Evolutionary conservation across 2,329 filamentous ascomycete species (phyloP), one percentile per base, ranked within the genome.

Genomic region (Apiospora malaysiana): DNA sequence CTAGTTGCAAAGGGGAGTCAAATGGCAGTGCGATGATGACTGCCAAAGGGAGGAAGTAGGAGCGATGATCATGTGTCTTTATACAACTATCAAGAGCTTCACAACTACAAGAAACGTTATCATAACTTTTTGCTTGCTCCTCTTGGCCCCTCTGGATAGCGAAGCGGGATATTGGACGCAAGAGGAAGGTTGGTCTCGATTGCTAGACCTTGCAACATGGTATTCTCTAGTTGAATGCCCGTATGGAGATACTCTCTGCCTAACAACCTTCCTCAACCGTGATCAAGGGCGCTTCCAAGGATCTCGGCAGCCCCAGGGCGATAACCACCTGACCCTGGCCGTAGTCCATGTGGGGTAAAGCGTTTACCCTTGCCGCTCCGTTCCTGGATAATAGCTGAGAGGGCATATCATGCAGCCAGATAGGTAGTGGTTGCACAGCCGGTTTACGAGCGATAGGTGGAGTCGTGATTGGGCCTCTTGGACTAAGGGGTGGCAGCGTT

Each of bases 251-350:
- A 16, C 27, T 7, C 27, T 32, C 16, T 37, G 4, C 16, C 21
- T 59, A 37, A 2, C 27, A 59, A 59, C 51, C 51, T 59, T 59
- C 51, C 51, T 59, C 51, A 59, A 59, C 32, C 27, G 51, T 59
- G 14, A 2, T 37, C 25, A 7, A 32, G 16, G 51, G 51, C 51
- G 51, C 27, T 59, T 32, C 51, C 51, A 59, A 59, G 51, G 16
- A 8, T 37, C 51, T 59, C 51, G 51, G 51, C 51, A 59, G 25
- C 27, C 51, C 27, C 27, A 21, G 16, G 32, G 27, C 7, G 6
- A n/a, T 37, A 18, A 7, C 16, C 51, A 21, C 51, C 51, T 59
- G 27, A 59, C 51, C 51, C 27, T 59, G 27, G 27, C 51, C 51
- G 25, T 21, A 18, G 51, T 9, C 51, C 32, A 59, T 59, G 16